phyloP scores from a whole-genome alignment of 169 alveolate species.

The Miamiensis avidus region DNA sequence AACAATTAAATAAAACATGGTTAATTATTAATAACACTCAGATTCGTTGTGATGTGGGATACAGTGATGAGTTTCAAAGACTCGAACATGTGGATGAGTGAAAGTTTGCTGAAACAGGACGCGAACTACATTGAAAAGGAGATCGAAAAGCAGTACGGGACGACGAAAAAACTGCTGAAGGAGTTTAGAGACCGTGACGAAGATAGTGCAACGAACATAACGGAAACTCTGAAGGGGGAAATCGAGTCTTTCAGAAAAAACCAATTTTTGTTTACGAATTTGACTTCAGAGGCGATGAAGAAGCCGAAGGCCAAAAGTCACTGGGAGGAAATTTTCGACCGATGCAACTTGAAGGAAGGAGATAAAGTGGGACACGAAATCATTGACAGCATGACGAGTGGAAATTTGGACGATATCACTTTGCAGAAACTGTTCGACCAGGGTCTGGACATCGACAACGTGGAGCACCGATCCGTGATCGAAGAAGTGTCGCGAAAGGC shows the following conservation, averaged over 20 bases:
- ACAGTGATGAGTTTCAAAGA: background rate
- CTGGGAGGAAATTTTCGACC: slow-evolving; percentile 65
- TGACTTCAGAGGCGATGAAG: slow-evolving; percentile 65
- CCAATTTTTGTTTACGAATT: slow-evolving; percentile 50
- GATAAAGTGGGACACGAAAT: slow-evolving; percentile 25
- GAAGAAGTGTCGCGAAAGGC: slow-evolving; percentile 74
- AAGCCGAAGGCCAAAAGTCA: slow-evolving; percentile 44
- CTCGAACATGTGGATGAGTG: background rate
- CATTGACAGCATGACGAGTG: background rate
- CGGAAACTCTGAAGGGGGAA: slow-evolving; percentile 35
- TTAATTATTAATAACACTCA: too few species aligned
- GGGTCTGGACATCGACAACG: slow-evolving; percentile 37
- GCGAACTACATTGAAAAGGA: background rate
- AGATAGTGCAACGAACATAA: background rate
- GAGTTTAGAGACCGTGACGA: background rate
- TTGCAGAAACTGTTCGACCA: slow-evolving; percentile 40
- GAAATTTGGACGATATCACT: slow-evolving; percentile 51
- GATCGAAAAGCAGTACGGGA: background rate
- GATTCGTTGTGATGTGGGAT: background rate
- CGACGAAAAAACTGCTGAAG: background rate
- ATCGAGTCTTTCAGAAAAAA: slow-evolving; percentile 62
- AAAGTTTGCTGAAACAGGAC: background rate
- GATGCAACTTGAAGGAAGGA: slow-evolving; percentile 22
- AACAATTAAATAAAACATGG: too few species aligned
- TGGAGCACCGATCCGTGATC: slow-evolving; percentile 29